These are phyloP conservation scores for Bryoerythrophyllum caledonicum DNA, from an alignment of 225 moss, liverwort and hornwort species.

Conservation along the genomic window DNA sequence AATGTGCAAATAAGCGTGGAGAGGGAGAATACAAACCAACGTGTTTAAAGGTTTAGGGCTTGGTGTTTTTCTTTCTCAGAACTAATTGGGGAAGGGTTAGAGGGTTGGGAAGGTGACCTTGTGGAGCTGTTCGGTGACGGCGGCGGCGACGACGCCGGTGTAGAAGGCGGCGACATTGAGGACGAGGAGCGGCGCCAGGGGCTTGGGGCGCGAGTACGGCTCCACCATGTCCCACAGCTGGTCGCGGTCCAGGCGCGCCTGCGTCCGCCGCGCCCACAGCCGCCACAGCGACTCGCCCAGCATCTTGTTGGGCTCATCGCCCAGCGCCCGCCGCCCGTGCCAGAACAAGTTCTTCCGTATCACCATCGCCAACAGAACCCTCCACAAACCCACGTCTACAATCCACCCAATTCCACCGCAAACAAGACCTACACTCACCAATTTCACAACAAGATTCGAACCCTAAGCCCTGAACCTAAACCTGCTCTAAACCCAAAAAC, in stretches of 20 bases:
- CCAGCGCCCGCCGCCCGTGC: constrained; percentile 42
- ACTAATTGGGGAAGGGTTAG: neutral
- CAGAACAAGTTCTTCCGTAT: constrained; percentile 51
- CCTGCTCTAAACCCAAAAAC: too few species aligned
- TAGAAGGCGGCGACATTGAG: constrained; percentile 76
- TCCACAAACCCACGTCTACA: too few species aligned
- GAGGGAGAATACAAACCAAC: too few species aligned
- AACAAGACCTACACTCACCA: too few species aligned
- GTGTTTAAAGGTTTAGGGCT: too few species aligned
- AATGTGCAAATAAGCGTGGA: neutral
- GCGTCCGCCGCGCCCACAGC: constrained; percentile 49
- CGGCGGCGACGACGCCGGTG: constrained; percentile 77
- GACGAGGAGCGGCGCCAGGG: constrained; percentile 57
- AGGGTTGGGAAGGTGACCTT: constrained; percentile 46
- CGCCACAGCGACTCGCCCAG: constrained; percentile 57
- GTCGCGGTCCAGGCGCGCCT: constrained; percentile 52
- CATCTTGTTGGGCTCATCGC: constrained; percentile 58
- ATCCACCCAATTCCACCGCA: too few species aligned
- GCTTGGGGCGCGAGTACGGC: constrained; percentile 67
- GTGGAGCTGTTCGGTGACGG: constrained; percentile 81
- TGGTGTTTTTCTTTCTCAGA: too few species aligned
- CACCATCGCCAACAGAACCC: neutral
- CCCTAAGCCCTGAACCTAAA: too few species aligned
- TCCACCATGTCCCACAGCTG: constrained; percentile 84
- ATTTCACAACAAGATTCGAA: too few species aligned